Percentiles rank a stretch among this genome's conserved stretches.
These are phyloP conservation scores for Tripterygium wilfordii DNA, from an alignment of 177 flowering plant genomes.

Conservation along the genomic window DNA sequence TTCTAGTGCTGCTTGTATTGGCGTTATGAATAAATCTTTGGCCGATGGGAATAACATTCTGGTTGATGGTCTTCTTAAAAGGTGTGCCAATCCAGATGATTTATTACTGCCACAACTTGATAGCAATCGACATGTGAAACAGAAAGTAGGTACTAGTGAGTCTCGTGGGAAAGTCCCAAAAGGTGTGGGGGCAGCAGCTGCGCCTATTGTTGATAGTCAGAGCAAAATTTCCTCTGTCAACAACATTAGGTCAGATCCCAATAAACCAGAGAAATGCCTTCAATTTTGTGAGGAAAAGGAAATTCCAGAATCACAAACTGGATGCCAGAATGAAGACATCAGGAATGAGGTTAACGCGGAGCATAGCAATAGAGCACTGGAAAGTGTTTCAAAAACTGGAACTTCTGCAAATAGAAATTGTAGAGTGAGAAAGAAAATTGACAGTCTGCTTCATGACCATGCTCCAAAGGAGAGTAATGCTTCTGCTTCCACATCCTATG, in stretches of 20 bases:
- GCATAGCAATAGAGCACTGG: slow-evolving; percentile 5
- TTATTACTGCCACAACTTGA: slow-evolving; percentile 6
- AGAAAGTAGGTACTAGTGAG: slow-evolving; percentile 4
- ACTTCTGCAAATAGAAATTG: slow-evolving; percentile 18
- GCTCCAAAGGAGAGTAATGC: slow-evolving; percentile 6
- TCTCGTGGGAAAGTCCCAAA: slow-evolving; percentile 6
- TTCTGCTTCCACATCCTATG: slow-evolving; percentile 1
- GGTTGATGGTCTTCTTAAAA: slow-evolving; percentile 9
- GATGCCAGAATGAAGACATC: slow-evolving; percentile 3
- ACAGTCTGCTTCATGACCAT: slow-evolving; percentile 7
- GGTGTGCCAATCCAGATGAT: slow-evolving; percentile 9
- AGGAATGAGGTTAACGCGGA: slow-evolving; percentile 8
- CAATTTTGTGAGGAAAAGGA: slow-evolving; percentile 4
- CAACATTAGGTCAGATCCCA: slow-evolving; percentile 7
- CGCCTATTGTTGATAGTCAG: slow-evolving; percentile 1
- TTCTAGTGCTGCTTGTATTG: slow-evolving; percentile 9
- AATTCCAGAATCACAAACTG: slow-evolving; percentile 4
- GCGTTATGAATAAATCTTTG: slow-evolving; percentile 8
- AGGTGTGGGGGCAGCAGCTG: slow-evolving; percentile 8
- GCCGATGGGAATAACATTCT: slow-evolving; percentile 12
- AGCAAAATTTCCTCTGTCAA: slow-evolving; percentile 1
- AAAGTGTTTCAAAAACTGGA: slow-evolving; percentile 3
- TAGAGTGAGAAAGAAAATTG: slow-evolving; percentile 13
- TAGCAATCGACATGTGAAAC: slow-evolving; percentile 6
- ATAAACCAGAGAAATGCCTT: slow-evolving; percentile 1